Conservation (phyloP, 1,139 yeast species). For the Taphrina populina region DNA sequence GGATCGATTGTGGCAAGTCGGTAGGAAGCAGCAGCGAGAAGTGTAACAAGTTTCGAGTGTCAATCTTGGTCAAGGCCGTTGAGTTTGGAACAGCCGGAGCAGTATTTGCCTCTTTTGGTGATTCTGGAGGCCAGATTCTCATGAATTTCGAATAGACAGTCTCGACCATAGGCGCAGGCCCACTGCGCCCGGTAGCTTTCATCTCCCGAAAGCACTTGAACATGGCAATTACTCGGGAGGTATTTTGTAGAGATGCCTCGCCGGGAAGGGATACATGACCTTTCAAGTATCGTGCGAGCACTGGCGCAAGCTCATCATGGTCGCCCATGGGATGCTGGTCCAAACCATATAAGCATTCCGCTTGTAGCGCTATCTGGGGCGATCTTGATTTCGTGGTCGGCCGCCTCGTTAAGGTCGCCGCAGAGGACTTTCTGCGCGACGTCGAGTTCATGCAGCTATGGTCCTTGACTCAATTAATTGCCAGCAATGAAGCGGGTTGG, state of each 20-base stretch:
- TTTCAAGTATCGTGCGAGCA: slow-evolving; percentile 17
- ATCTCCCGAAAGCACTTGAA: slow-evolving; percentile 30
- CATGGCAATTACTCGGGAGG: slow-evolving; percentile 32
- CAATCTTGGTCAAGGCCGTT: slow-evolving; percentile 19
- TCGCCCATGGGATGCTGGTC: slow-evolving; percentile 1
- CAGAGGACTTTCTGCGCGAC: not conserved
- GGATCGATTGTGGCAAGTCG: slow-evolving; percentile 26
- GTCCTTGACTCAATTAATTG: no score
- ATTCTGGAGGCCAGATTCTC: slow-evolving; percentile 23
- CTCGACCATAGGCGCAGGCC: slow-evolving; percentile 18
- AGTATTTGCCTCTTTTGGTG: not conserved
- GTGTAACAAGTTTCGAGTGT: slow-evolving; percentile 10
- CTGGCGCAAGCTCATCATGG: not conserved
- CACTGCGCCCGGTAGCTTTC: slow-evolving; percentile 9
- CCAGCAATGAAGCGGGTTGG: no score
- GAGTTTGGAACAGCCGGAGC: slow-evolving; percentile 3
- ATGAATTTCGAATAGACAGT: slow-evolving; percentile 16
- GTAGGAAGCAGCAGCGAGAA: slow-evolving; percentile 14
- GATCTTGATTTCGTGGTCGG: not conserved
- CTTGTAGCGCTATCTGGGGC: slow-evolving; percentile 13
- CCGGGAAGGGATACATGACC: slow-evolving; percentile 17
- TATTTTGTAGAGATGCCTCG: slow-evolving; percentile 14
- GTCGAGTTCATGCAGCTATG: slow-evolving; percentile 18
- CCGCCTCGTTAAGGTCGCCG: not conserved
- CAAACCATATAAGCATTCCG: slow-evolving; percentile 26